Evolutionary conservation across 345 rosid species (phyloP).

Genomic region (Physaria fendleri): DNA sequence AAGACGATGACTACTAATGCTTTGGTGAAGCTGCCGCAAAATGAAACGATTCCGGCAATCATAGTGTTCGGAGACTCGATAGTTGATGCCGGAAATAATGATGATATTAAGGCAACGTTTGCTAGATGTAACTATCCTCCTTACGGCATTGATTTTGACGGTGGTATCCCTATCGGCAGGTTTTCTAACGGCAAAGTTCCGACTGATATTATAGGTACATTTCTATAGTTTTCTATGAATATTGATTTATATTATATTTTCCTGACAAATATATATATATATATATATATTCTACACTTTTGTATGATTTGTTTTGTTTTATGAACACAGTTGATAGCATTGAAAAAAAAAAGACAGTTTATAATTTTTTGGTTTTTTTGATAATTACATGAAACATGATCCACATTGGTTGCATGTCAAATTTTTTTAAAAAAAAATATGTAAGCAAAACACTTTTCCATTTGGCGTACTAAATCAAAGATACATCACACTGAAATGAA

Average conservation of each 20-base stretch:
- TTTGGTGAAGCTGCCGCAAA: constrained; percentile 26
- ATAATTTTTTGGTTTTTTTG: too few relatives aligned
- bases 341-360: too few relatives aligned
- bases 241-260: not conserved
- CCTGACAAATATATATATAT: too few relatives aligned
- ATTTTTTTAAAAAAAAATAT: too few relatives aligned
- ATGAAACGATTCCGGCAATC: constrained; percentile 42
- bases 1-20: constrained; percentile 7
- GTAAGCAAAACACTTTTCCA: too few relatives aligned
- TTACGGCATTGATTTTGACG: constrained; percentile 57
- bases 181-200: constrained; percentile 75
- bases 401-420: too few relatives aligned
- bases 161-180: constrained; percentile 63
- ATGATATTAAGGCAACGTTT: constrained; percentile 33
- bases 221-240: not conserved
- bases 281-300: too few relatives aligned
- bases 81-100: constrained; percentile 78
- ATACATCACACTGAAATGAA: too few relatives aligned
- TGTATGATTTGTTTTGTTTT: too few relatives aligned
- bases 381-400: too few relatives aligned
- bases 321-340: not conserved
- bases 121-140: constrained; percentile 63
- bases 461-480: too few relatives aligned
- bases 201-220: constrained; percentile 52
- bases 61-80: constrained; percentile 75